Base-by-base conservation (phyloP, 2,329 filamentous ascomycete genomes). In the Clonostachys rhizophaga region DNA sequence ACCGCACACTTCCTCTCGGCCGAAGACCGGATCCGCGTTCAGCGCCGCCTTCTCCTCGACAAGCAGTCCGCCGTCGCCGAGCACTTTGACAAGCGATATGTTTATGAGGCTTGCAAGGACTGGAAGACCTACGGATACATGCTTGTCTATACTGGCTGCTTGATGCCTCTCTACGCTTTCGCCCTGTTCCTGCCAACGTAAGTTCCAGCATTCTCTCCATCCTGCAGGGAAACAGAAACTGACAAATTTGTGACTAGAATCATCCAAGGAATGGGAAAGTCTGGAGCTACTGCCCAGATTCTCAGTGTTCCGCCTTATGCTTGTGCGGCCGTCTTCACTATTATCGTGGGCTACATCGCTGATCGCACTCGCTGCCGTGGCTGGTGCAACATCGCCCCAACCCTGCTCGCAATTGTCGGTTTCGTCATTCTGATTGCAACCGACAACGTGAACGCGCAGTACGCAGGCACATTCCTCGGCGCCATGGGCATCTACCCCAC, bases 41-140 rank as follows among this genome's bases (percentile, higher is more conserved):
- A 90, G n/a, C 75, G 81, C 5, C 81, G 90, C 4, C 74, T 95
- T 10, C 78, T 78, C 43, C 63, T 70, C 5, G 89, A 95, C 62
- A 74, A 88, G 55, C 90, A 95, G 63, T 75, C 80, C 10, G 86
- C 81, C 14, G 86, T 30, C 8, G 24, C 86, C 2, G 76, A 83
- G 52, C 81, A 87, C 53, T 94, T 91, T 68, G 81, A 85, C 54
- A 82, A 81, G 71, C 67, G 71, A 5, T 91, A 89, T 61, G 76
- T 94, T 49, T 89, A 81, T 78, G 77, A 80, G 12, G 83, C 83
- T 8, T 55, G 92, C 16, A 84, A 77, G 49, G 90, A 95, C 60
- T 95, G 88, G 85, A 95, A 95, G 71, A 95, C 86, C 16, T 94
- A 83, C 66, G 70, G 78, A 2, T 86, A 81, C 13, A 86, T 88